A percentile compares a stretch with the other conserved stretches of the same genome.
phyloP scores from a whole-genome alignment of 768 basidiomycete genomes.

The Lactarius hengduanensis region DNA sequence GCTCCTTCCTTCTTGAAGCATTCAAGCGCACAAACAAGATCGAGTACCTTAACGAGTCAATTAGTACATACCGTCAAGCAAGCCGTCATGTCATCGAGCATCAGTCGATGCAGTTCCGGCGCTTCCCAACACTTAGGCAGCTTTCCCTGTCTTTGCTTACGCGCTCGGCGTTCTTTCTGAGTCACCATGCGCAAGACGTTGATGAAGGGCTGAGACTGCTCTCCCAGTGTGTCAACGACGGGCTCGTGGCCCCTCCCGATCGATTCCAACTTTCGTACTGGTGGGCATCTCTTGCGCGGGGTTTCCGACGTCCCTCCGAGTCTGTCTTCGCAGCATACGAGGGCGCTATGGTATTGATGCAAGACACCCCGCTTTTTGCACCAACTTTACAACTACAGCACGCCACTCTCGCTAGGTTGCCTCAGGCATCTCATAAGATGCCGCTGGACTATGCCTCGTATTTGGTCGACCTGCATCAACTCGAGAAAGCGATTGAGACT shows the following conservation, averaged over 20 bases:
- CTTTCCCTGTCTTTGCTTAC: neutral
- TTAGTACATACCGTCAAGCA: neutral
- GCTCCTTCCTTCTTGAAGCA: neutral
- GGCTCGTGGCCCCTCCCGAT: neutral
- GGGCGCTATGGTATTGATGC: neutral
- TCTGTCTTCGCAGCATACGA: neutral
- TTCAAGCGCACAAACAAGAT: neutral
- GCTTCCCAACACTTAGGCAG: neutral
- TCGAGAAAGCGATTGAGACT: neutral
- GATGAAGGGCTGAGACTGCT: neutral
- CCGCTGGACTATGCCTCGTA: neutral
- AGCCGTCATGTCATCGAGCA: no score
- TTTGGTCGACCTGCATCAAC: neutral
- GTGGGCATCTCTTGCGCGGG: neutral
- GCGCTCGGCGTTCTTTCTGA: neutral
- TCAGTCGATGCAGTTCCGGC: no score
- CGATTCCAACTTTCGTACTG: neutral
- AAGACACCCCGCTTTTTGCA: neutral
- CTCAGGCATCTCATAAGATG: neutral
- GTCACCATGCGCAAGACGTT: neutral
- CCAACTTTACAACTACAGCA: constrained; percentile 10
- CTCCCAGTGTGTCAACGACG: neutral
- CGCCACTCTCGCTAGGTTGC: neutral
- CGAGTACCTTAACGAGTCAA: neutral
- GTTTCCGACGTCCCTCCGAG: neutral